phyloP scores from a whole-genome alignment of 768 basidiomycete species.

The Porpolomopsis calyptriformis region DNA sequence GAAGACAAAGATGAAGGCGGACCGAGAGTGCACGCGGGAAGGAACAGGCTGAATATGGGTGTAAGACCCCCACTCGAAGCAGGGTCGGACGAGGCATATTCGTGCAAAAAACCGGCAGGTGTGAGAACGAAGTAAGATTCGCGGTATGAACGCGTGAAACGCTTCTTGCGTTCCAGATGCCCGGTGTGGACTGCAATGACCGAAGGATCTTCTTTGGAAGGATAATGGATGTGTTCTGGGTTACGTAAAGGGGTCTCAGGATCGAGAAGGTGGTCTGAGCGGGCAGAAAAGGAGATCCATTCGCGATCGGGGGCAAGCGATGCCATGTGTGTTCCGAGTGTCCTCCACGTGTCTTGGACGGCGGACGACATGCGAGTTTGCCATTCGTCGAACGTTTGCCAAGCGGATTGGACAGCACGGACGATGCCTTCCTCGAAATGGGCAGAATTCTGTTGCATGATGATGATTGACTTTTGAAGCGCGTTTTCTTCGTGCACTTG shows the following conservation, averaged over 20 bases:
- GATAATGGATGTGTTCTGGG: conserved; percentile 68
- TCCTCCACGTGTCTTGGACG: conserved; percentile 66
- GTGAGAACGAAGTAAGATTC: conserved; percentile 91
- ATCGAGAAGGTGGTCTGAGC: conserved; percentile 90
- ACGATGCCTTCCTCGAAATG: conserved; percentile 97
- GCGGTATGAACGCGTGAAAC: conserved; percentile 77
- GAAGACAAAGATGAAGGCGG: conserved; percentile 66
- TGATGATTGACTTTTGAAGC: conserved; percentile 92
- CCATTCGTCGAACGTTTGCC: conserved; percentile 96
- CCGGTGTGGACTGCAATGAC: conserved; percentile 84
- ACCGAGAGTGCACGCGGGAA: conserved; percentile 91
- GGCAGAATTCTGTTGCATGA: conserved; percentile 96
- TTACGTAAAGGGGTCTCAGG: conserved; percentile 92
- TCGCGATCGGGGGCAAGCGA: conserved; percentile 78
- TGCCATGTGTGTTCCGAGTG: conserved; percentile 63
- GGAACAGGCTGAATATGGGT: conserved; percentile 81
- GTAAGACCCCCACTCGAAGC: conserved; percentile 33
- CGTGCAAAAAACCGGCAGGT: conserved; percentile 92
- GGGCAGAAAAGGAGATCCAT: conserved; percentile 92
- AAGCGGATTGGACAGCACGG: conserved; percentile 88
- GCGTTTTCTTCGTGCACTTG: conserved; percentile 98
- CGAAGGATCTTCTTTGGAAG: conserved; percentile 80
- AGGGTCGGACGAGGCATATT: conserved; percentile 73
- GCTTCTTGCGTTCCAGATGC: conserved; percentile 88
- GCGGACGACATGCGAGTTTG: conserved; percentile 65